phyloP scores from a whole-genome alignment of 805 yeast species.

The Ogataea glucozyma region DNA sequence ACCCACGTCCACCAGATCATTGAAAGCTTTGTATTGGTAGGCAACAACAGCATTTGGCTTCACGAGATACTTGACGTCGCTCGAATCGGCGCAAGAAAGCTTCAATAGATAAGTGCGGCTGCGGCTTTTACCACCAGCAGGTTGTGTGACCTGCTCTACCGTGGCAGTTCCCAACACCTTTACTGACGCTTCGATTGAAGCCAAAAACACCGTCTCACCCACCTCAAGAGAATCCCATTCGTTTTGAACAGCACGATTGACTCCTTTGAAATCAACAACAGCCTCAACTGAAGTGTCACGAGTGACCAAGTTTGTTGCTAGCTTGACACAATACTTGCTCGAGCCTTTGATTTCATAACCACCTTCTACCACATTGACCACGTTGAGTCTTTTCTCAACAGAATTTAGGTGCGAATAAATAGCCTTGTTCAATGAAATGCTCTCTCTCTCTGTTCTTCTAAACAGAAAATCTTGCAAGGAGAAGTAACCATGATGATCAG shows the following conservation, averaged over 20 bases:
- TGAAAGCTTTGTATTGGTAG: background rate
- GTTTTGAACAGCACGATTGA: slow-evolving; percentile 2
- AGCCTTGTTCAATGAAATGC: background rate
- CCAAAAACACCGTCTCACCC: slow-evolving; percentile 9
- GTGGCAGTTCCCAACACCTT: background rate
- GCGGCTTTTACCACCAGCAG: background rate
- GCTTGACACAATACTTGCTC: slow-evolving; percentile 16
- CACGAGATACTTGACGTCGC: background rate
- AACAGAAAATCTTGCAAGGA: slow-evolving; percentile 11
- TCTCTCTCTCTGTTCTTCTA: slow-evolving; percentile 2
- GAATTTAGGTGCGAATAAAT: background rate
- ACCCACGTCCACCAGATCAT: background rate
- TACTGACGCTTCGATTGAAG: background rate
- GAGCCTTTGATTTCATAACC: slow-evolving; percentile 4
- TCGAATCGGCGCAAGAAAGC: background rate
- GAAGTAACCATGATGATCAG: background rate
- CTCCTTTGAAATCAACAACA: slow-evolving; percentile 14
- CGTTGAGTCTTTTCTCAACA: slow-evolving; percentile 6
- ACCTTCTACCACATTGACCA: background rate
- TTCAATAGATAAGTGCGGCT: background rate
- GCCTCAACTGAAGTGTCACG: slow-evolving; percentile 1
- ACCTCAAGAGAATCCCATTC: slow-evolving; percentile 13
- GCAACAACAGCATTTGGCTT: background rate
- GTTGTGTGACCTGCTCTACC: background rate
- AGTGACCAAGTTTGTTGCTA: background rate